Base-by-base conservation (phyloP, 192 early-diverging fungal genomes). In the Spinellus fusiger region DNA sequence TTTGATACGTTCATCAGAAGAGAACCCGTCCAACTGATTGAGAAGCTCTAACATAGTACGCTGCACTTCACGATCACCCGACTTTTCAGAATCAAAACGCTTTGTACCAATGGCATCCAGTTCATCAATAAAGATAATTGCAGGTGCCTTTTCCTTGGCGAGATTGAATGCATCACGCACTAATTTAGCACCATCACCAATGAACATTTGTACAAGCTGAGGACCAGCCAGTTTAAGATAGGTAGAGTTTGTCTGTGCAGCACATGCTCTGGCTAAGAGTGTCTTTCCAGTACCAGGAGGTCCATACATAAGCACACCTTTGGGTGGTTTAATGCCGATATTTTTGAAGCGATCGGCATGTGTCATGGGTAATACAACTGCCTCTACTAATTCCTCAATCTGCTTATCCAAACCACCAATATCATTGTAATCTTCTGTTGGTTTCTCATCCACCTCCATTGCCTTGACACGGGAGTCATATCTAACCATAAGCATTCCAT, bases 51-150 rank as follows among this genome's bases (percentile, higher is more conserved):
- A 76, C 95, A 99, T 96, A 20, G 95, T 98, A 69, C 96, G 80
- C 70, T 96, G 96, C 20, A 97, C 93, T 76, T 96, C 96, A 67
- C 93, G 89, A 78, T 98, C 96, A 61, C 96, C 96, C 49, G 88
- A 87, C 73, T 93, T 94, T 61, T 96, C 94, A 63, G 84, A 88
- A 70, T 97, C 93, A 64, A 95, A 97, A 61, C 96, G 90, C 79
- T 99, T 98, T 20, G 96, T 94, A 62, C 95, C 95, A 64, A 99
- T 83, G 15, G 96, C 95, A 68, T 99, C 95, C 71, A 98, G 80
- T 75, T 99, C 96, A 76, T 98, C 95, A 73, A 99, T 96, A 66
- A 99, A 98, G 46, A 99, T 95, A 72, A 99, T 99, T 26, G 95
- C 88, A 9, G 96, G 96, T 8, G 95, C 85, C 75, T 99, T 99